Percentiles rank a stretch among this genome's conserved stretches.
Evolutionary conservation across 768 basidiomycete genomes (phyloP).

Genomic region (Suillus paluster): DNA sequence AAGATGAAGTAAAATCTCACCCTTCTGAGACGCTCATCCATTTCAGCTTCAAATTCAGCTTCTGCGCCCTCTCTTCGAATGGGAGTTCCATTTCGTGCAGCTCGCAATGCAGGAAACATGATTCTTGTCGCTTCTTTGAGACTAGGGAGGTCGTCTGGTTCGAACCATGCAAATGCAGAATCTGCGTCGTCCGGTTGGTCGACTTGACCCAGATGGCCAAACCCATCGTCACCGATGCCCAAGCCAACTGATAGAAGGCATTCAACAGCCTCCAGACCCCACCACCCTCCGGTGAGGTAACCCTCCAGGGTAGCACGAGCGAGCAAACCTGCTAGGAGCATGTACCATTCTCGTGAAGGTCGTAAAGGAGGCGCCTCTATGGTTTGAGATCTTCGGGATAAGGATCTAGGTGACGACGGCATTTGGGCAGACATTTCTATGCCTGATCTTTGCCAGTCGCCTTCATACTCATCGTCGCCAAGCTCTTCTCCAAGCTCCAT

Average conservation of each 20-base stretch:
- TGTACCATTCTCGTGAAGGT: slow-evolving; percentile 83
- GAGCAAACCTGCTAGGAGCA: slow-evolving; percentile 73
- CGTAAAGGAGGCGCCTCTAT: slow-evolving; percentile 55
- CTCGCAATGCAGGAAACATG: slow-evolving; percentile 63
- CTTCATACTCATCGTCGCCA: slow-evolving; percentile 53
- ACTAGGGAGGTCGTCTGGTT: slow-evolving; percentile 78
- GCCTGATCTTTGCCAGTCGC: slow-evolving; percentile 33
- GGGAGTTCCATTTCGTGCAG: slow-evolving; percentile 28
- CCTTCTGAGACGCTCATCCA: slow-evolving; percentile 70
- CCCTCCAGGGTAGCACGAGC: slow-evolving; percentile 88
- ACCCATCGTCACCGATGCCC: slow-evolving; percentile 40
- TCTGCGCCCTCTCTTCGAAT: slow-evolving; percentile 55
- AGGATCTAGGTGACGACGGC: slow-evolving; percentile 17
- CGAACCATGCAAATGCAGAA: slow-evolving; percentile 56
- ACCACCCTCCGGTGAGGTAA: slow-evolving; percentile 83
- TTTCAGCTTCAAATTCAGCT: slow-evolving; percentile 74
- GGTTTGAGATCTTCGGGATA: slow-evolving; percentile 30
- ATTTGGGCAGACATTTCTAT: slow-evolving; percentile 17
- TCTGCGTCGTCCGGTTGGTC: slow-evolving; percentile 39
- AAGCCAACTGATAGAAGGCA: slow-evolving; percentile 76
- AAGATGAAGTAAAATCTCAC: slow-evolving; percentile 46
- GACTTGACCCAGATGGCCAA: slow-evolving; percentile 18
- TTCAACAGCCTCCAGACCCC: slow-evolving; percentile 69
- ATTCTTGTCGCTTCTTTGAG: slow-evolving; percentile 67
- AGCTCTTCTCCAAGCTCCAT: slow-evolving; percentile 77